A percentile compares a stretch with the other conserved stretches of the same genome.
Conservation (phyloP, 768 basidiomycete species). For the Mrakia frigida region DNA sequence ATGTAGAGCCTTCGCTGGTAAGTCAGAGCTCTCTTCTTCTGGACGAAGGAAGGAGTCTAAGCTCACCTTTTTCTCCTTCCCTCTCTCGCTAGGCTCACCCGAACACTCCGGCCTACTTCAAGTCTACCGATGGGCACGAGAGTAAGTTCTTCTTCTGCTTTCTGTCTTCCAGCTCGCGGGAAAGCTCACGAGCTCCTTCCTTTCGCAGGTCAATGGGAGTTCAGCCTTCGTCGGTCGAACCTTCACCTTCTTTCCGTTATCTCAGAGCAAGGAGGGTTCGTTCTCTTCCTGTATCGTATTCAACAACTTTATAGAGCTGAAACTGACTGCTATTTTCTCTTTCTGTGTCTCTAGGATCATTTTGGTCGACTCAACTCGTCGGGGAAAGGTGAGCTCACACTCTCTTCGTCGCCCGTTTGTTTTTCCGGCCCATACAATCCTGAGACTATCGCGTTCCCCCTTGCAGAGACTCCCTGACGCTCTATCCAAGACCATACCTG, state of each 20-base stretch:
- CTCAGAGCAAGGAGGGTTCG: constrained; percentile 57
- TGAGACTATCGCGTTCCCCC: not conserved
- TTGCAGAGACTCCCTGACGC: constrained; percentile 81
- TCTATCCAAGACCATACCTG: constrained; percentile 84
- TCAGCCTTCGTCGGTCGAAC: constrained; percentile 78
- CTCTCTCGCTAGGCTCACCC: constrained; percentile 34
- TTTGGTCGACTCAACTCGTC: constrained; percentile 84
- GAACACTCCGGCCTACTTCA: constrained; percentile 64
- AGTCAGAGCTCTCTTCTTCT: constrained; percentile 22
- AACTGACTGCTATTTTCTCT: not conserved
- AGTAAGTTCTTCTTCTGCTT: constrained; percentile 31
- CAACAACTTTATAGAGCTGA: not conserved
- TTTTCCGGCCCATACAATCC: not conserved
- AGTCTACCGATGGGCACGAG: constrained; percentile 80
- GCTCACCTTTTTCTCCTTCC: constrained; percentile 38
- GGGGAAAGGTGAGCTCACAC: constrained; percentile 59
- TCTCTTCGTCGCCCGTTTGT: not conserved
- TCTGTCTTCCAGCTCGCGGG: too few species aligned
- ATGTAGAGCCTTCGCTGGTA: constrained; percentile 67
- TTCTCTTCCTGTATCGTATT: constrained; percentile 25
- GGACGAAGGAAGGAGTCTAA: not conserved
- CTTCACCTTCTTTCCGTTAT: constrained; percentile 66
- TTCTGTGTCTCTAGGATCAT: constrained; percentile 55
- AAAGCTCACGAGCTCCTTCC: not conserved
- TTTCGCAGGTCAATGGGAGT: constrained; percentile 61